Conservation (phyloP, 768 basidiomycete genomes). For the Podaxis rugospora region DNA sequence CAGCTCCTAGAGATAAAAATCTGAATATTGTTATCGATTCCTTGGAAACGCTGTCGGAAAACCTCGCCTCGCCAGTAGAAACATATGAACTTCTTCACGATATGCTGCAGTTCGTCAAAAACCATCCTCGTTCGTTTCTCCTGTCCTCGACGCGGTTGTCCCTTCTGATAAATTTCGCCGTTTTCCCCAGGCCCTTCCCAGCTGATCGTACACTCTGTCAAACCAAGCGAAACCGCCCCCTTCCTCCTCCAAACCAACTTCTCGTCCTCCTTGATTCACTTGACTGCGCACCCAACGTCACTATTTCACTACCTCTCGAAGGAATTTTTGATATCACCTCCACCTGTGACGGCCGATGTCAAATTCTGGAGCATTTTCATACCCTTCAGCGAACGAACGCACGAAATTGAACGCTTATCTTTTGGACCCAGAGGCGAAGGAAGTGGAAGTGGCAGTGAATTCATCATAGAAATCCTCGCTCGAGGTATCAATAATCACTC, state of each 20-base stretch:
- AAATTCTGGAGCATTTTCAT: constrained; percentile 83
- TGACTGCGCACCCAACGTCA: constrained; percentile 65
- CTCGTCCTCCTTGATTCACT: constrained; percentile 57
- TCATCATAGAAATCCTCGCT: constrained; percentile 59
- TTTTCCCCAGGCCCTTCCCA: constrained; percentile 43
- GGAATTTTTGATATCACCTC: constrained; percentile 69
- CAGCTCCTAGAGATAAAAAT: constrained; percentile 36
- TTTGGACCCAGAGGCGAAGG: constrained; percentile 55
- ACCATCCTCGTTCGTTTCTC: constrained; percentile 45
- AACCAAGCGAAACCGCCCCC: constrained; percentile 45
- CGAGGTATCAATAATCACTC: constrained; percentile 35
- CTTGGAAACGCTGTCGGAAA: constrained; percentile 57
- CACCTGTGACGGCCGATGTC: constrained; percentile 51
- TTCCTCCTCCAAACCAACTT: constrained; percentile 59
- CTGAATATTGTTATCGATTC: constrained; percentile 70
- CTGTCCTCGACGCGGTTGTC: background rate
- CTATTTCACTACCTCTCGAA: constrained; percentile 66
- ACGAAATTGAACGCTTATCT: constrained; percentile 58
- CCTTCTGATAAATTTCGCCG: constrained; percentile 3
- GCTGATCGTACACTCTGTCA: constrained; percentile 53
- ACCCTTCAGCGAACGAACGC: constrained; percentile 56
- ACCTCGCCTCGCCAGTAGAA: constrained; percentile 50
- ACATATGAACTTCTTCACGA: constrained; percentile 49
- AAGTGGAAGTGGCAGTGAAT: constrained; percentile 38
- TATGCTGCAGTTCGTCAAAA: constrained; percentile 38